Conservation (phyloP, 495 filamentous ascomycete species). For the Pyrenopolyporus hunteri region DNA sequence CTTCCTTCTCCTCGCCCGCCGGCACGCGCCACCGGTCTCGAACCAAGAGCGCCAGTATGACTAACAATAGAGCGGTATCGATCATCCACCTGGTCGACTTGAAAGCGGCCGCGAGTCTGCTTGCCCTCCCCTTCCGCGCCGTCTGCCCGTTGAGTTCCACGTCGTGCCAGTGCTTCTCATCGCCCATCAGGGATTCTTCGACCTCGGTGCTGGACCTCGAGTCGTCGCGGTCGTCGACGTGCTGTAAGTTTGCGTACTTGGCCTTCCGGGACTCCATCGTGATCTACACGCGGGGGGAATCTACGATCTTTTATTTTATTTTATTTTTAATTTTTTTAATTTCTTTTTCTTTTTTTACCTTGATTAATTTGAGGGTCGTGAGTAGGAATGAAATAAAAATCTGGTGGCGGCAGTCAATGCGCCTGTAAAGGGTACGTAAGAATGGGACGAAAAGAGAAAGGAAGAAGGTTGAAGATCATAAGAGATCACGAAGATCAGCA, state of each 20-base stretch:
- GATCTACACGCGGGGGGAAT: slow-evolving; percentile 23
- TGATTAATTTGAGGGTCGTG: too few species aligned
- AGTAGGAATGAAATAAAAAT: too few species aligned
- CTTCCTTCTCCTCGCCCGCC: slow-evolving; percentile 22
- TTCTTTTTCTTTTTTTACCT: too few species aligned
- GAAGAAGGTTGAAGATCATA: slow-evolving; percentile 22
- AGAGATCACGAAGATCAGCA: slow-evolving; percentile 23
- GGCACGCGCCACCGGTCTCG: slow-evolving; percentile 41
- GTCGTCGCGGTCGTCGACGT: slow-evolving; percentile 42
- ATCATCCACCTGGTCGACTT: slow-evolving; percentile 44
- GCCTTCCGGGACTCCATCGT: slow-evolving; percentile 46
- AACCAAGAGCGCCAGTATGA: slow-evolving; percentile 43
- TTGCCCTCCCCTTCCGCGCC: slow-evolving; percentile 18
- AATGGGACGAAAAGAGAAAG: too few species aligned
- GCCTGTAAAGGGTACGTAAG: slow-evolving; percentile 3
- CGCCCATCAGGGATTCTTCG: slow-evolving; percentile 48
- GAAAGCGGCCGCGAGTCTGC: slow-evolving; percentile 21
- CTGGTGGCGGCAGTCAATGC: background rate
- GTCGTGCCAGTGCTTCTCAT: slow-evolving; percentile 47
- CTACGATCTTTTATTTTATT: background rate
- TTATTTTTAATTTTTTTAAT: too few species aligned
- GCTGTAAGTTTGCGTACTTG: slow-evolving; percentile 41
- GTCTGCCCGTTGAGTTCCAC: slow-evolving; percentile 35
- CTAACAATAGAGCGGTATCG: slow-evolving; percentile 44
- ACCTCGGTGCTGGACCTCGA: slow-evolving; percentile 51